Evolutionary conservation across 2,329 filamentous ascomycete genomes (phyloP), one percentile per base, ranked within the genome.

Genomic region (Nemania diffusa): DNA sequence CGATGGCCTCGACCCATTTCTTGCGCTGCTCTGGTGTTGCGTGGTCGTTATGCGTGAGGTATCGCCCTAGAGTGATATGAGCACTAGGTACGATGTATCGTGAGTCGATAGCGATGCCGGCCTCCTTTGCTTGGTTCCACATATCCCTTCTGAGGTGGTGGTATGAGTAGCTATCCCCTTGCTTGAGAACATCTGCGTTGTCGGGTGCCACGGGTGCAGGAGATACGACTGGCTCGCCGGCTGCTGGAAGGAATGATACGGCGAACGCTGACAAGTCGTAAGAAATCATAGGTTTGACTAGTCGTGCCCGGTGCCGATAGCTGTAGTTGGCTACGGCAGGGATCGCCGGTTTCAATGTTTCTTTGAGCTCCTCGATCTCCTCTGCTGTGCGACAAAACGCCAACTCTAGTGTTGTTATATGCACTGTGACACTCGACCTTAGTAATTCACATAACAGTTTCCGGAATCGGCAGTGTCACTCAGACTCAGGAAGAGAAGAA

Each of bases 1-100:
- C 92, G 57, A 97, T 90, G 58, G 85, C 85, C 15, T 84, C 79
- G 15, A 97, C 84, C 84, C 94, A 90, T n/a, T 74, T 79, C 73
- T 82, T 78, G 72, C 94, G 85, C 77, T 87, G 88, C 65, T 83
- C 83, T 0, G 83, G 82, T 7, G 84, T 85, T 42, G 85, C 83
- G 73, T 90, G 87, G 70, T 94, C 92, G 13, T 84, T 81, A 46
- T 88, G 85, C 9, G 84, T 85, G 50, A 97, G 85, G 77, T 96
- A 97, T 3, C 95, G 85, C 0, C 88, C 94, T 64, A 98, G 87
- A 0, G 95, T 97, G 75, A 97, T 87, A 81, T 98, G 95, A 17
- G 93, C 93, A 53, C 92, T 95, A 1, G 94, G 94, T 1, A 97
- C 93, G 26, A 94, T 90, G 77, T 97, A 98, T 64, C 95, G 85